Base-by-base conservation (phyloP, 495 filamentous ascomycete genomes). In the Elasticomyces elasticus region DNA sequence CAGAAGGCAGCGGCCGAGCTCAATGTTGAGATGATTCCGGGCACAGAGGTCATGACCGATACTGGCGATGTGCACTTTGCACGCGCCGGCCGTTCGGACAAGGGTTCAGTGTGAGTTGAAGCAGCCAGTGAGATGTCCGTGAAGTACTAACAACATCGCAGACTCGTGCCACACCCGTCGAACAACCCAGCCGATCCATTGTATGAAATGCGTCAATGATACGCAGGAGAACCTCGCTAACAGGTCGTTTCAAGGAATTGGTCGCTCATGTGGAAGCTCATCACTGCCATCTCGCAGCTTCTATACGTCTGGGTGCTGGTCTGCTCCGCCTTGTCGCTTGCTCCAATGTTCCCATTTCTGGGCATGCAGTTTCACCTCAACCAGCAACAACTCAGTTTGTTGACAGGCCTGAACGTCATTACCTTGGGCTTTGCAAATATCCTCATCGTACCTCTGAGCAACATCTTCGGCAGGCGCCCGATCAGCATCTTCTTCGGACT, bases 41-140 rank as follows among this genome's bases (percentile, higher is more conserved):
- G 79, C 0, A 81, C 79, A 19, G 79, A 82, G 68, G 72, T 80
- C 56, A 81, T 81, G 79, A 64, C 62, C 73, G 47, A 78, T 75
- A 40, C 53, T 40, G 43, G 47, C 20, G 41, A 46, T 30, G 44
- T 55, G 1, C 55, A 56, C 17, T 55, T 55, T 26, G 51, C 46
- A 11, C 56, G 56, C 23, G 66, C 66, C 1, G 75, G 76, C 63
- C 74, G 77, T 52, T 78, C 77, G 44, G 71, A 78, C 51, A 76
- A 75, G 56, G 66, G 54, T 27, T 57, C 62, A 28, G 52, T 60
- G 56, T 53, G 22, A 19, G 51, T 43, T 7, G 33, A 26, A 13
- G 38, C 5, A 2, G 2, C 26, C 23, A 49, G 33, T 13, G 30
- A 23, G 43, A 49, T 5, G 37, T 27, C 35, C 4, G 4, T 40